Conservation (phyloP, 805 yeast species). For the Clavispora carvajalis region DNA sequence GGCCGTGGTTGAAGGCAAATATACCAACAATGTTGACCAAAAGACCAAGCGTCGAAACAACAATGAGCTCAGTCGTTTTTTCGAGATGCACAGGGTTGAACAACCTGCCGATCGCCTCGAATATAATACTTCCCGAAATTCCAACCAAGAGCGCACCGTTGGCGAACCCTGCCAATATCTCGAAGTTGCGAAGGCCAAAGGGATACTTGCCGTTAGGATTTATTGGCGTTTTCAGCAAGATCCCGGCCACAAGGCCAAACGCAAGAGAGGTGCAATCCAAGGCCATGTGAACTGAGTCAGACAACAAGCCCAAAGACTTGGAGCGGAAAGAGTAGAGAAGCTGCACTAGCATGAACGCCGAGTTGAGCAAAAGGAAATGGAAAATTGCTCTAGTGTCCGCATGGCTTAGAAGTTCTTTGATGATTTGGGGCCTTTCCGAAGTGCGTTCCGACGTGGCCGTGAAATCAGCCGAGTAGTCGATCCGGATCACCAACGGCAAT, state of each 20-base stretch:
- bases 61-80: constrained; percentile 74
- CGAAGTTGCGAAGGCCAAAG: constrained; percentile 79
- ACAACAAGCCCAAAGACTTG: constrained; percentile 81
- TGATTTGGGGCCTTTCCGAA: constrained; percentile 13
- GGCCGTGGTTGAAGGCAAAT: constrained; percentile 90
- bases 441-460: background rate
- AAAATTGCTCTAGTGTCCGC: constrained; percentile 83
- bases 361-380: constrained; percentile 76
- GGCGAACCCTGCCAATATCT: constrained; percentile 91
- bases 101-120: constrained; percentile 81
- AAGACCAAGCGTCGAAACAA: constrained; percentile 81
- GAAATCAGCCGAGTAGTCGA: constrained; percentile 4
- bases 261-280: constrained; percentile 88
- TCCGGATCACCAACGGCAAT: constrained; percentile 9
- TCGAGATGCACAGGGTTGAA: constrained; percentile 71
- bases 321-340: constrained; percentile 87
- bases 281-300: constrained; percentile 96
- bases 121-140: constrained; percentile 80
- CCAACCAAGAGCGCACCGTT: constrained; percentile 87
- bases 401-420: constrained; percentile 31
- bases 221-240: constrained; percentile 36
- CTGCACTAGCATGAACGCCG: constrained; percentile 93
- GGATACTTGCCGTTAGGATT: constrained; percentile 68
- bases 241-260: constrained; percentile 84
- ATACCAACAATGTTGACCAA: constrained; percentile 88